Percentiles rank a stretch among this genome's conserved stretches.
Evolutionary conservation across 495 filamentous ascomycete genomes (phyloP).

Genomic region (Hyaloscypha finlandica): DNA sequence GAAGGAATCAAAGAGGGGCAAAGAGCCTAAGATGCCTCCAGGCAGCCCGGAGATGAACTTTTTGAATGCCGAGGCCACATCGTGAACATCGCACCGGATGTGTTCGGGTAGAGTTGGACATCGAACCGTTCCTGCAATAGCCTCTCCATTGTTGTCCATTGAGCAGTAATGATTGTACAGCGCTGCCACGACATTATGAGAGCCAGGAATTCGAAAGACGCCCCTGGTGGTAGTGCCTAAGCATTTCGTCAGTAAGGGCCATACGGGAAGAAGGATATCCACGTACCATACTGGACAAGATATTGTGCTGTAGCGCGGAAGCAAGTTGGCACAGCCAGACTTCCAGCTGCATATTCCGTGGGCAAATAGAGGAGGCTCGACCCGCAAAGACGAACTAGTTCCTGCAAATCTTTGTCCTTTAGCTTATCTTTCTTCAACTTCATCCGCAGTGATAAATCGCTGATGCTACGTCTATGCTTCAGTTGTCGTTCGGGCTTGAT

Average conservation of each 20-base stretch:
- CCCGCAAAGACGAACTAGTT: conserved; percentile 71
- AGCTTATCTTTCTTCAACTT: conserved; percentile 55
- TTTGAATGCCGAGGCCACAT: conserved; percentile 74
- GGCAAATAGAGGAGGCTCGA: conserved; percentile 69
- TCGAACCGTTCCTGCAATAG: conserved; percentile 52
- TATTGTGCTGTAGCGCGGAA: conserved; percentile 70
- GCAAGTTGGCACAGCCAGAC: conserved; percentile 70
- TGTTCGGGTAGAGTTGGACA: conserved; percentile 55
- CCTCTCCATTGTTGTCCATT: conserved; percentile 47
- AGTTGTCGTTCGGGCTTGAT: conserved; percentile 35
- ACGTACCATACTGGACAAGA: conserved; percentile 66
- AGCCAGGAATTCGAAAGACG: conserved; percentile 67
- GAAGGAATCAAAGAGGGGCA: conserved; percentile 64
- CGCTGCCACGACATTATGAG: conserved; percentile 50
- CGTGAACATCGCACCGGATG: conserved; percentile 59
- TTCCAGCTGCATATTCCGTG: conserved; percentile 61
- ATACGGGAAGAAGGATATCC: background rate
- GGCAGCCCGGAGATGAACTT: conserved; percentile 69
- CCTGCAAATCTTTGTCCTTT: conserved; percentile 62
- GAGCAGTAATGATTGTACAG: conserved; percentile 64
- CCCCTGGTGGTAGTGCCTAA: conserved; percentile 38
- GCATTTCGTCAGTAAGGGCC: too few species aligned
- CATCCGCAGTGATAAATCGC: conserved; percentile 52
- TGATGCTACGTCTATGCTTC: conserved; percentile 47
- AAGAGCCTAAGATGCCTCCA: conserved; percentile 71